Evolutionary conservation across 768 basidiomycete genomes (phyloP), one percentile per base, ranked within the genome.

Genomic region (Lactarius tabidus): DNA sequence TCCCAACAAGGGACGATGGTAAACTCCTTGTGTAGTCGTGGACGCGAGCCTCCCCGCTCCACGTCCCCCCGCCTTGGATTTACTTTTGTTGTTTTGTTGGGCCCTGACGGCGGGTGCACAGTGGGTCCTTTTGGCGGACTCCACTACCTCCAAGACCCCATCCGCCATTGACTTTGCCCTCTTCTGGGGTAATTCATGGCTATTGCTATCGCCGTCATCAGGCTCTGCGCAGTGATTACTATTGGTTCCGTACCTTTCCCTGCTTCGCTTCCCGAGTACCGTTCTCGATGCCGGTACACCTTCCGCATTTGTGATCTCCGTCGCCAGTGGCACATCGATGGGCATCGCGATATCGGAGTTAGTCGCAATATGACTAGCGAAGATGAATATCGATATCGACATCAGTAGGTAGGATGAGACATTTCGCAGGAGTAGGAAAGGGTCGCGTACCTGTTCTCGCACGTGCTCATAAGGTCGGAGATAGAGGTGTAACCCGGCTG

Each of bases 1-100:
- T 28, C 62, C 62, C 57, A 3, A 6, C 33, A 41, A 23, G 38
- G 18, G 10, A 20, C 23, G 38, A 33, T 58, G 57, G 48, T 58
- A 48, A 53, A 63, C 8, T 63, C 35, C 62, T 3, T 29, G 43
- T 35, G 55, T 26, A 4, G 26, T 57, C 14, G 12, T 31, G 43
- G 55, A 18, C 33, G 62, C 55, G 62, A 63, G 62, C 62, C 26
- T 57, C 43, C 23, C 62, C 43, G 55, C 62, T 48, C 62, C 62
- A 33, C 55, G 35, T 36, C 43, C 55, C 18, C 3, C 62, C 55
- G 20, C 54, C 33, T 57, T 35, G 55, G 39, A 54, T 63, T 36
- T 43, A n/a, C 8, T 2, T 3, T 57, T 41, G 7, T n/a, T 18
- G 1, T 1, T 17, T 6, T 4, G 8, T n/a, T 12, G 55, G 62